Percentiles rank a stretch among this genome's conserved stretches.
Evolutionary conservation across 2,329 filamentous ascomycete species (phyloP).

Genomic region (Exophiala sp.): DNA sequence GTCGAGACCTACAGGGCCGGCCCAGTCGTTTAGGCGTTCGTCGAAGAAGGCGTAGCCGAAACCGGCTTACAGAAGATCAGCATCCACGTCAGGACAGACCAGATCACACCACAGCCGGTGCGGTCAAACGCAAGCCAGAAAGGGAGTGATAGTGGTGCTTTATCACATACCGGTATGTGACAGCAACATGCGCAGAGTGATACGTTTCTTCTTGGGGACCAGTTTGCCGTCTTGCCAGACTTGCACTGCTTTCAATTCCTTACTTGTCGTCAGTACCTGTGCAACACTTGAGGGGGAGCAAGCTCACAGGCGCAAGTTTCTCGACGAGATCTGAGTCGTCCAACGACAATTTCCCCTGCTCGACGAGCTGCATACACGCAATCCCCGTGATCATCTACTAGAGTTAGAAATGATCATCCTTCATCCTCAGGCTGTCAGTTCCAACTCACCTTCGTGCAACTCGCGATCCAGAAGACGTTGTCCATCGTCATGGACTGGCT

Average conservation of each 20-base stretch:
- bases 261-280: neutral
- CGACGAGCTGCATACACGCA: constrained; percentile 57
- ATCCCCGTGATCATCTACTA: constrained; percentile 49
- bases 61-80: constrained; percentile 23
- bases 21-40: constrained; percentile 38
- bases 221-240: constrained; percentile 39
- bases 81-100: neutral
- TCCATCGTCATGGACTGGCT: constrained; percentile 30
- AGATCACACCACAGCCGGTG: neutral
- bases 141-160: neutral
- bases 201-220: constrained; percentile 39
- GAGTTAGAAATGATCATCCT: too few relatives aligned
- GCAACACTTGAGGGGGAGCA: neutral
- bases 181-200: constrained; percentile 52
- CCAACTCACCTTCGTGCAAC: constrained; percentile 48
- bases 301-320: constrained; percentile 37
- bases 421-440: too few relatives aligned
- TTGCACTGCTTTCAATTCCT: constrained; percentile 48
- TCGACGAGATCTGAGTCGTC: constrained; percentile 50
- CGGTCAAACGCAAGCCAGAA: neutral
- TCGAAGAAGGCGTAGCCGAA: constrained; percentile 51
- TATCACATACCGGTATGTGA: constrained; percentile 46
- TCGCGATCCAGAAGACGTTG: constrained; percentile 50
- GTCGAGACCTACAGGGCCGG: constrained; percentile 50
- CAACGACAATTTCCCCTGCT: constrained; percentile 47